A percentile compares a stretch with the other conserved stretches of the same genome.
phyloP scores from a whole-genome alignment of 345 rosid species.

The Cochlearia excelsa region DNA sequence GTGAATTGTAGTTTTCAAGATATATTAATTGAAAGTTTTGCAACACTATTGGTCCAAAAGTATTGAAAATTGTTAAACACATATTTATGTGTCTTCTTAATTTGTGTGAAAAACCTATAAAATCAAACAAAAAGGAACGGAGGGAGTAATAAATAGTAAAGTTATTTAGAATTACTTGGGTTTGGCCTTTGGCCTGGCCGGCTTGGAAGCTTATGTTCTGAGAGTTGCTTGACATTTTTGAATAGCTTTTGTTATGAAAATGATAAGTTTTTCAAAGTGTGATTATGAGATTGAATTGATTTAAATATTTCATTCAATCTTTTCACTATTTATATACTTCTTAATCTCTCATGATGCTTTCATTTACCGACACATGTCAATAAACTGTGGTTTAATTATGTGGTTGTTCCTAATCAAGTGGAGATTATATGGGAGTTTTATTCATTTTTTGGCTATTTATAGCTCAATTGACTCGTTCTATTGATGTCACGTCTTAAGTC shows the following conservation, averaged over 20 bases:
- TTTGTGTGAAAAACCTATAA: too few relatives aligned
- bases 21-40: too few relatives aligned
- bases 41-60: too few relatives aligned
- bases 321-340: constrained; percentile 3
- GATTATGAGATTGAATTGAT: neutral
- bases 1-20: too few relatives aligned
- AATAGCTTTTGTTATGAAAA: neutral
- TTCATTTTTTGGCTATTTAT: constrained; percentile 1
- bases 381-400: neutral
- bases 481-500: neutral
- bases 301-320: neutral
- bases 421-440: too few relatives aligned
- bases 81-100: neutral
- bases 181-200: constrained; percentile 53
- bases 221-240: constrained; percentile 43
- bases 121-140: too few relatives aligned
- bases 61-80: too few relatives aligned
- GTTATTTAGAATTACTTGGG: constrained; percentile 39
- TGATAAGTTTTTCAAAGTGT: neutral
- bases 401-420: too few relatives aligned
- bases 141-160: neutral
- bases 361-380: constrained; percentile 7
- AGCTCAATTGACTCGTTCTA: constrained; percentile 14
- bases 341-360: constrained; percentile 9
- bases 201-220: constrained; percentile 46